These are phyloP conservation scores for Phaeosphaeria sp. DNA, from an alignment of 2,329 filamentous ascomycete species.

Conservation along the genomic window DNA sequence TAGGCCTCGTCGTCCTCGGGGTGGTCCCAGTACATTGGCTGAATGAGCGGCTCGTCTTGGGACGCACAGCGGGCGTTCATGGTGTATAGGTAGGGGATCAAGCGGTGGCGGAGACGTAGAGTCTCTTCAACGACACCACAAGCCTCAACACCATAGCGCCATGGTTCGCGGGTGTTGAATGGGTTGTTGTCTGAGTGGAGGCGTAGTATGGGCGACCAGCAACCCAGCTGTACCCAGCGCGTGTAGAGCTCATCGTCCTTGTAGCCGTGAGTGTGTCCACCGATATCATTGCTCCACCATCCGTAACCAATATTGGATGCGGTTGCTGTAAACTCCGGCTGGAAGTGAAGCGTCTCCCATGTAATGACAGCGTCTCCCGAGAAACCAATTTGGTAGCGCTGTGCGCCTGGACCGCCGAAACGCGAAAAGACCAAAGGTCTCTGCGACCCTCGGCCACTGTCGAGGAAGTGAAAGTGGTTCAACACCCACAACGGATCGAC, in stretches of 20 bases:
- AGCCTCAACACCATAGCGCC: conserved; percentile 60
- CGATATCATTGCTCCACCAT: conserved; percentile 73
- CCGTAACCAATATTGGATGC: conserved; percentile 72
- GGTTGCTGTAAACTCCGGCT: conserved; percentile 71
- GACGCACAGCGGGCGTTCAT: conserved; percentile 59
- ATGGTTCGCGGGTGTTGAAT: conserved; percentile 69
- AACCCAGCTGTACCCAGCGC: conserved; percentile 68
- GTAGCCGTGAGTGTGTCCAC: conserved; percentile 65
- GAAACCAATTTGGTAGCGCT: conserved; percentile 70
- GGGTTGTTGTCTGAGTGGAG: conserved; percentile 65
- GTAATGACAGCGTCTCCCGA: conserved; percentile 67
- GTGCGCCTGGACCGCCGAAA: conserved; percentile 67
- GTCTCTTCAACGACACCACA: conserved; percentile 57
- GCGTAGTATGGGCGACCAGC: conserved; percentile 66
- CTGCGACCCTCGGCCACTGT: conserved; percentile 54
- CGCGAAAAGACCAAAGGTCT: conserved; percentile 64
- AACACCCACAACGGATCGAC: conserved; percentile 70
- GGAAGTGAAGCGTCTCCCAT: conserved; percentile 67
- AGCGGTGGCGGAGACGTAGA: conserved; percentile 62
- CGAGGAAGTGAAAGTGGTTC: conserved; percentile 69
- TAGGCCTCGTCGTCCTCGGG: conserved; percentile 62
- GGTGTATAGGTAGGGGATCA: conserved; percentile 67
- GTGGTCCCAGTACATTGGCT: conserved; percentile 69
- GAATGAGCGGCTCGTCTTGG: conserved; percentile 60
- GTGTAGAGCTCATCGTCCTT: conserved; percentile 65